These are phyloP conservation scores for Auricularia heimuer DNA, from an alignment of 768 basidiomycete species.

Conservation along the genomic window DNA sequence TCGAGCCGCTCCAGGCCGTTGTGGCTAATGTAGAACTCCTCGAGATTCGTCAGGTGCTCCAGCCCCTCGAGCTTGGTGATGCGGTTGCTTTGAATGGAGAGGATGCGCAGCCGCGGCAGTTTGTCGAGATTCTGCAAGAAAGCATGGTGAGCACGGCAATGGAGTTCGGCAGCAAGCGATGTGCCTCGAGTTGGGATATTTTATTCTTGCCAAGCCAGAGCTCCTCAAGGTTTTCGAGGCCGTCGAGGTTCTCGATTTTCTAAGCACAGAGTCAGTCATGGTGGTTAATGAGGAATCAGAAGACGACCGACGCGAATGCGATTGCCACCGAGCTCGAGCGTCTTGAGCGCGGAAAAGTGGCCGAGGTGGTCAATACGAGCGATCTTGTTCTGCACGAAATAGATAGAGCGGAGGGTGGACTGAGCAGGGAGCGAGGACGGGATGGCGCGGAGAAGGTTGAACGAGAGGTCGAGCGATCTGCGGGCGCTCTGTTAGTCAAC, in stretches of 20 bases:
- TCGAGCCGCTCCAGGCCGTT: conserved; percentile 81
- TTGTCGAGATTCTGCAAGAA: conserved; percentile 50
- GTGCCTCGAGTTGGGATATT: conserved; percentile 75
- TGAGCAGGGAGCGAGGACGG: conserved; percentile 55
- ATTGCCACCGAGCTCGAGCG: conserved; percentile 91
- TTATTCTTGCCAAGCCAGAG: conserved; percentile 99
- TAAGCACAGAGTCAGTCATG: conserved; percentile 20
- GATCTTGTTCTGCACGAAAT: conserved; percentile 96
- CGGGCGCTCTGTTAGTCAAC: neutral
- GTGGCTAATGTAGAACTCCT: conserved; percentile 89
- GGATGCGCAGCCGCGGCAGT: conserved; percentile 66
- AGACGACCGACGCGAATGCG: conserved; percentile 60
- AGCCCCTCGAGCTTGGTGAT: conserved; percentile 81
- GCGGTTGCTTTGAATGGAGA: conserved; percentile 90
- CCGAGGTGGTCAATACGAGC: conserved; percentile 61
- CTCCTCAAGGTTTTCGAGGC: conserved; percentile 75
- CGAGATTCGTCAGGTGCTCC: conserved; percentile 59
- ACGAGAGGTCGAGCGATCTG: conserved; percentile 71
- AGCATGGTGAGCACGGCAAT: neutral
- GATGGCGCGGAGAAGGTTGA: conserved; percentile 74
- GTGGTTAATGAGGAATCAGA: neutral
- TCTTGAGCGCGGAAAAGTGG: conserved; percentile 49
- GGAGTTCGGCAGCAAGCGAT: conserved; percentile 1
- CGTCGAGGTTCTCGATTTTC: conserved; percentile 82
- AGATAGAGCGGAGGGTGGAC: conserved; percentile 60